Percentiles rank a stretch among this genome's conserved stretches.
phyloP scores from a whole-genome alignment of 768 basidiomycete species.

The Lentinus tigrinus region DNA sequence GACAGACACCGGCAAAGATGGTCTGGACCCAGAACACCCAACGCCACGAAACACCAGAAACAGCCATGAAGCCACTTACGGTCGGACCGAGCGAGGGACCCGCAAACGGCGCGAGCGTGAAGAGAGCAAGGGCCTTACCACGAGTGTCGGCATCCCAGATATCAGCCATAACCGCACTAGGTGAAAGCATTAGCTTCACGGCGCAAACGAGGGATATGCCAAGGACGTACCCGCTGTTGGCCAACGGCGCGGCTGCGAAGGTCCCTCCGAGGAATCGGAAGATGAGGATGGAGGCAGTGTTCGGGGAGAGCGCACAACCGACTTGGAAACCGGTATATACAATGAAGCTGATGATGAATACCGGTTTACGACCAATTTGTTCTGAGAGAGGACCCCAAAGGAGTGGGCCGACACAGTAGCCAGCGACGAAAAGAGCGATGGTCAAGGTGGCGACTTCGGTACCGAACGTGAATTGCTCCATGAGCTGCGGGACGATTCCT shows the following conservation, averaged over 20 bases:
- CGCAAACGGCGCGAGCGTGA: conserved; percentile 48
- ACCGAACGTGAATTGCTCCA: conserved; percentile 47
- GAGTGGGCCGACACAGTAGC: conserved; percentile 65
- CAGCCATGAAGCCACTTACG: conserved; percentile 37
- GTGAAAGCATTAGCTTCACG: conserved; percentile 22
- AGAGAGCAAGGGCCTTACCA: conserved; percentile 66
- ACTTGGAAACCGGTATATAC: conserved; percentile 64
- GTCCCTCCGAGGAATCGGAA: conserved; percentile 71
- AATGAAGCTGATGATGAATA: conserved; percentile 38
- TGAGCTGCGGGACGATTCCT: conserved; percentile 44
- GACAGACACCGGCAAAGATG: conserved; percentile 56
- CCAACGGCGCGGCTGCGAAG: conserved; percentile 67
- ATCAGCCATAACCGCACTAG: conserved; percentile 30
- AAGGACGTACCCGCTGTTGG: conserved; percentile 59
- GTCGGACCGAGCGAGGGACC: conserved; percentile 48
- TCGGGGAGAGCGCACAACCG: conserved; percentile 59
- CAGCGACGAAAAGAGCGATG: conserved; percentile 64
- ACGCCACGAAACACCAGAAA: conserved; percentile 51
- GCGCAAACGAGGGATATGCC: neutral
- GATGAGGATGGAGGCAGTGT: conserved; percentile 61
- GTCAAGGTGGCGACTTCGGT: conserved; percentile 51
- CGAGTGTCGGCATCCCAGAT: conserved; percentile 63
- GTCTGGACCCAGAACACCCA: conserved; percentile 69
- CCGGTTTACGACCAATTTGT: conserved; percentile 27
- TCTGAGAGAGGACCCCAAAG: conserved; percentile 58